Evolutionary conservation across 2,329 filamentous ascomycete species (phyloP).

Genomic region (Ceratocystis ficicola): DNA sequence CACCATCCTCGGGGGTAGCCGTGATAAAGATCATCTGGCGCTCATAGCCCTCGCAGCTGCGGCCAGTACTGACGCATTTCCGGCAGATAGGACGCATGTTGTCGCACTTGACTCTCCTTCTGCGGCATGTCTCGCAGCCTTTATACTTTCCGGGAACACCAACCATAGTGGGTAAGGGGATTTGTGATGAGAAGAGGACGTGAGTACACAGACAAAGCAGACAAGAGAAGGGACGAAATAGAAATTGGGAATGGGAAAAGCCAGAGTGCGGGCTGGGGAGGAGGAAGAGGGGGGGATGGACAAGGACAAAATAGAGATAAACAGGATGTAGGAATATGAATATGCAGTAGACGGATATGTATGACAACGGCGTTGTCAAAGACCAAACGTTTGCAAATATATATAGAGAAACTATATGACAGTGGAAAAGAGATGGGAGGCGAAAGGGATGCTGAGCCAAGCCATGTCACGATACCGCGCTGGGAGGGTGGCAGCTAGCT

Average conservation of each 20-base stretch:
- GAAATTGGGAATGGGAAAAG: neutral
- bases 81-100: constrained; percentile 48
- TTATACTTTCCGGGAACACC: constrained; percentile 53
- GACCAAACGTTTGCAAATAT: neutral
- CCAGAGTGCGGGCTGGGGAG: neutral
- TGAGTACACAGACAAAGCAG: neutral
- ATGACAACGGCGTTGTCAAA: neutral
- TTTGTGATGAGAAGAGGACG: neutral
- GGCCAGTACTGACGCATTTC: constrained; percentile 46
- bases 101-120: constrained; percentile 51
- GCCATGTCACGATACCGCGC: neutral
- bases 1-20: constrained; percentile 42
- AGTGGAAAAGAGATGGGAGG: neutral
- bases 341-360: neutral
- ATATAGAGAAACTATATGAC: neutral
- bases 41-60: constrained; percentile 50
- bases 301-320: neutral
- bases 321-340: neutral
- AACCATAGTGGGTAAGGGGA: constrained; percentile 36
- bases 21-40: constrained; percentile 52
- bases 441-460: neutral
- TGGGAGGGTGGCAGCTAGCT: neutral
- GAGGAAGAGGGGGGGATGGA: neutral
- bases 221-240: neutral
- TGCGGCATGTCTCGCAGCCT: constrained; percentile 50